phyloP scores from a whole-genome alignment of 2,329 filamentous ascomycete genomes.

The Botryotinia globosa region DNA sequence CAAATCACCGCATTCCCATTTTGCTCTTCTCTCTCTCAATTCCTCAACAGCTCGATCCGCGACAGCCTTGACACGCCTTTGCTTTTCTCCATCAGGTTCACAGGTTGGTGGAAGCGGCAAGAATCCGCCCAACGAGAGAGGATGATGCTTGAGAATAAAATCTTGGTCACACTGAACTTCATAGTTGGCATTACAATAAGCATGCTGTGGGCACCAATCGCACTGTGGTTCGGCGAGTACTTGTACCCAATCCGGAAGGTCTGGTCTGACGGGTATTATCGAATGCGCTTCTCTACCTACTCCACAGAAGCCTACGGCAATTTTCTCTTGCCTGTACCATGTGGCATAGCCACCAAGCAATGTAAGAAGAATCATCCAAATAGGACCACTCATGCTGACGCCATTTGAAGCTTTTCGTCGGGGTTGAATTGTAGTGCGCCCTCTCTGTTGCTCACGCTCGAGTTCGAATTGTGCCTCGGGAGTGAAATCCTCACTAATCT shows the following conservation, averaged over 20 bases:
- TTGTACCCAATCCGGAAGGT: conserved; percentile 68
- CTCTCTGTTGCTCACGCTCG: conserved; percentile 61
- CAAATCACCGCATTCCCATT: conserved; percentile 84
- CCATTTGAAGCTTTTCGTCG: conserved; percentile 46
- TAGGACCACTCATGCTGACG: conserved; percentile 58
- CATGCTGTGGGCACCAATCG: conserved; percentile 86
- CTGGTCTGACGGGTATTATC: conserved; percentile 50
- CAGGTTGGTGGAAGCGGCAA: conserved; percentile 87
- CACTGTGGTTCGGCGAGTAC: conserved; percentile 74
- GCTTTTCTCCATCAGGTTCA: conserved; percentile 92
- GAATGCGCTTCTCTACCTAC: conserved; percentile 62
- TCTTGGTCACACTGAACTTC: conserved; percentile 78
- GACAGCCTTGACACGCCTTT: conserved; percentile 79
- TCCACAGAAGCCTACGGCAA: conserved; percentile 94
- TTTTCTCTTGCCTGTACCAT: conserved; percentile 92
- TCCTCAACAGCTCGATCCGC: conserved; percentile 86
- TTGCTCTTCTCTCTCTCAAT: conserved; percentile 78
- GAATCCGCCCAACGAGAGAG: conserved; percentile 75
- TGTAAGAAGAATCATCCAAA: conserved; percentile 68
- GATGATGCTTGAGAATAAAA: conserved; percentile 82
- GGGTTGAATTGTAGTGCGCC: conserved; percentile 47
- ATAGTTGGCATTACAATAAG: conserved; percentile 79
- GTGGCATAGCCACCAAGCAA: conserved; percentile 69
- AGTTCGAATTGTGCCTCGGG: conserved; percentile 84
- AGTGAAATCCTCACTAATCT: conserved; percentile 88